A percentile compares a stretch with the other conserved stretches of the same genome.
phyloP scores from a whole-genome alignment of 2,329 filamentous ascomycete genomes.

The Chalaropsis ovoidea region DNA sequence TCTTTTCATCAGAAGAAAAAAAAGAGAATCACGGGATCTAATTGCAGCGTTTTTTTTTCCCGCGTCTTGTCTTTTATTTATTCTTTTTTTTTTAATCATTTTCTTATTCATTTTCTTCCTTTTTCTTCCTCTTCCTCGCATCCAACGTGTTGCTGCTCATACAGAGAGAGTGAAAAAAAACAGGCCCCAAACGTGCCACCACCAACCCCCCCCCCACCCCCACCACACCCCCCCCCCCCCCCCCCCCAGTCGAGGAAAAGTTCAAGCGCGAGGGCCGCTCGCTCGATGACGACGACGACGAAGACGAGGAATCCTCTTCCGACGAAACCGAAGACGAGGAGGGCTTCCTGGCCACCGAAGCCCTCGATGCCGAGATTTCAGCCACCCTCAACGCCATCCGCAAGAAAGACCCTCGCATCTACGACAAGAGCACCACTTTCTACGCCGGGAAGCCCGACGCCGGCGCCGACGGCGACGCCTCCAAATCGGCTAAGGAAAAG shows the following conservation, averaged over 20 bases:
- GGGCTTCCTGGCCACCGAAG: constrained; percentile 74
- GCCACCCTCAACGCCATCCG: constrained; percentile 80
- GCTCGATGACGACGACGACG: constrained; percentile 40
- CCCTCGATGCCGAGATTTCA: constrained; percentile 75
- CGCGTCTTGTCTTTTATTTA: too few relatives aligned
- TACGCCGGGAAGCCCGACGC: constrained; percentile 54
- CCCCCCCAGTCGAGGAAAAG: constrained; percentile 70
- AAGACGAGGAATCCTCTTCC: constrained; percentile 52
- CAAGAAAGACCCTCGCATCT: constrained; percentile 82
- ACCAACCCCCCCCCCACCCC: too few relatives aligned
- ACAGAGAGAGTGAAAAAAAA: too few relatives aligned
- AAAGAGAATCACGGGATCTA: too few relatives aligned
- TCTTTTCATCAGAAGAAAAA: too few relatives aligned
- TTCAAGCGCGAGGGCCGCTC: constrained; percentile 55
- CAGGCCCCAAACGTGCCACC: too few relatives aligned
- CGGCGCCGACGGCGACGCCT: constrained; percentile 32
- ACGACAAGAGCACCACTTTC: constrained; percentile 70
- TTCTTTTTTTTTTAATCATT: too few relatives aligned
- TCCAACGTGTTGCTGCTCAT: too few relatives aligned
- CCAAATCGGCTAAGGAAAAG: constrained; percentile 59
- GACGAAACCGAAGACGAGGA: constrained; percentile 85
- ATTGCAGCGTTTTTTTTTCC: too few relatives aligned
- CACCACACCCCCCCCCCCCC: too few relatives aligned
- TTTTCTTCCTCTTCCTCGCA: too few relatives aligned
- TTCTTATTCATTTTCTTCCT: too few relatives aligned